Evolutionary conservation across 192 early-diverging fungal genomes (phyloP).

Genomic region (Coemansia sp.): DNA sequence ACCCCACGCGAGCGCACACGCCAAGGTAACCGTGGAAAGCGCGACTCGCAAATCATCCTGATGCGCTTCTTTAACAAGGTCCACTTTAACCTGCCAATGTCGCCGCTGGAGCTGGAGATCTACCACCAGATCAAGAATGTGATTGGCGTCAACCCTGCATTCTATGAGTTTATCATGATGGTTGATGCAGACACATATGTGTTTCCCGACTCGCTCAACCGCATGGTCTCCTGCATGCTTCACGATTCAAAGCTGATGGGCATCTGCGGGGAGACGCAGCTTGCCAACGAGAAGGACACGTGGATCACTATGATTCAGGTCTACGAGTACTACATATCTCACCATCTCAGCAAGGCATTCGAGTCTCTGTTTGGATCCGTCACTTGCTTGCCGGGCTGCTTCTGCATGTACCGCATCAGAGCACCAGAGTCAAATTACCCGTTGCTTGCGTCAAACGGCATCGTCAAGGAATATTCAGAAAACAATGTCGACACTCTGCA

Average conservation of each 20-base stretch:
- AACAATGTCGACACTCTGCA: constrained; percentile 97
- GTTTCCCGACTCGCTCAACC: constrained; percentile 89
- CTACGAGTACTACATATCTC: constrained; percentile 98
- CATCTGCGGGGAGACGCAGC: constrained; percentile 93
- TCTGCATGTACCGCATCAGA: constrained; percentile 99
- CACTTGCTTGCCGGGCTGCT: constrained; percentile 98
- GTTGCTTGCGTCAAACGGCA: constrained; percentile 79
- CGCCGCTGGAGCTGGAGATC: constrained; percentile 94
- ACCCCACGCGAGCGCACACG: constrained; percentile 75
- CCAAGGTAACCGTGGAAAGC: constrained; percentile 98
- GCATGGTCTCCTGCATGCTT: constrained; percentile 92
- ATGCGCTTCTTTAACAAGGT: constrained; percentile 98
- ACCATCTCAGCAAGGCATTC: constrained; percentile 96
- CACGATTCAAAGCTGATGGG: constrained; percentile 95
- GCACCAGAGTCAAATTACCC: constrained; percentile 90
- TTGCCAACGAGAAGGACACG: constrained; percentile 91
- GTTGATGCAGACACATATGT: constrained; percentile 98
- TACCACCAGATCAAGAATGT: constrained; percentile 99
- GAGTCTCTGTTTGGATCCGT: constrained; percentile 98
- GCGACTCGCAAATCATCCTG: constrained; percentile 97
- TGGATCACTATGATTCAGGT: constrained; percentile 99
- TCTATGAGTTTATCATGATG: constrained; percentile 98
- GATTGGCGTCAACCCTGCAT: constrained; percentile 97
- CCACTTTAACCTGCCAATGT: constrained; percentile 91
- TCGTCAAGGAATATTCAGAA: constrained; percentile 91